Evolutionary conservation across 768 basidiomycete genomes (phyloP), one percentile per base, ranked within the genome.

Genomic region (Cubamyces sp.): DNA sequence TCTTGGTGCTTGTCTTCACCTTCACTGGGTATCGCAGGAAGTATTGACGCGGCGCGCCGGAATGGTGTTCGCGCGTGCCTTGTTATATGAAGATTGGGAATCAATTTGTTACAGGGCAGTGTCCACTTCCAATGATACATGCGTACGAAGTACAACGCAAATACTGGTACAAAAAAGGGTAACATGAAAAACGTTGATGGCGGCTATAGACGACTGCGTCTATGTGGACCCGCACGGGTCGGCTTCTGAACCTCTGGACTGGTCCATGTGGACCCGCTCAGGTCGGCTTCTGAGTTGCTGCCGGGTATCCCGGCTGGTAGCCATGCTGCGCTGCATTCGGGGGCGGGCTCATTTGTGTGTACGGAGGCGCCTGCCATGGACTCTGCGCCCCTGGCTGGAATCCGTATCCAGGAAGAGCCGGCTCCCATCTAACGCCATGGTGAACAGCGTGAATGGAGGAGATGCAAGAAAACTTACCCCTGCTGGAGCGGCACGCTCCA

Each of bases 401-500:
- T 34, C 43, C 59, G 54, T 61, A 53, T 43, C 62, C 62, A 52
- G 65, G 65, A 16, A 62, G 47, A 26, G 73, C 68, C 47, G 79
- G 78, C 45, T 74, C 77, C 74, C 73, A 78, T 28, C 77, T 77
- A 34, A 34, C 34, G 49, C 30, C 54, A 60, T 48, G 9, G 42
- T 28, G 19, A 54, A 61, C 28, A 43, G 48, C 26, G 8, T 26
- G 41, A 28, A 47, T 57, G 50, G 54, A 19, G 39, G 54, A 51
- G 52, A 55, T 21, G 30, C 34, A 5, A 54, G 18, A 21, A 11
- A 51, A 73, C 83, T 65, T 54, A 87, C 87, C 80, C 81, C 60
- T 76, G 65, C 67, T 81, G 80, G 68, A 80, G 76, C 3, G 80
- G 79, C 11, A 82, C 78, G 61, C 77, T 79, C 81, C 88, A 88